Base-by-base conservation (phyloP, 202 grass and related monocot species). In the Dendrocalamus latiflorus region DNA sequence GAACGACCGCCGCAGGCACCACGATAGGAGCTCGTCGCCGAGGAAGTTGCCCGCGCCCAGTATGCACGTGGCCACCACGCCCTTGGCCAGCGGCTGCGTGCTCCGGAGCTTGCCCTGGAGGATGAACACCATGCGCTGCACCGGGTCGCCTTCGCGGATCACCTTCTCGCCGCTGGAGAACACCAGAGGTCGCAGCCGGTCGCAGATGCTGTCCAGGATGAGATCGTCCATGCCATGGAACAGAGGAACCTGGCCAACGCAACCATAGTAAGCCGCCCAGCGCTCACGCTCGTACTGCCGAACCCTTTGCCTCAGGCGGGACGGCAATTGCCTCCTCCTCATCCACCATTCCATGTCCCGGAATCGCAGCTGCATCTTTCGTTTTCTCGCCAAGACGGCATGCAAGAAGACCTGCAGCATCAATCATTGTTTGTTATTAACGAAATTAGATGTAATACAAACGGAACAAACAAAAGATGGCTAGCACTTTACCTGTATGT, bases 261-360 rank as follows among this genome's bases (percentile, higher is more conserved):
- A 13, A 60, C 4, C 56, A 26, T n/a, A 14, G 57, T n/a, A 28
- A 12, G 93, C 85, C 6, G 89, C 87, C 95, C 95, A 98, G 67
- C 89, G 87, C 36, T 98, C 89, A 0, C 89, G n/a, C n/a, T n/a
- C n/a, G n/a, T n/a, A n/a, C n/a, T n/a, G n/a, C n/a, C n/a, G n/a
- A n/a, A n/a, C n/a, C n/a, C n/a, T n/a, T n/a, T n/a, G n/a, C n/a
- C n/a, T n/a, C n/a, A n/a, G n/a, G n/a, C 92, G 85, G 17, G 91
- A 95, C 6, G 95, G 90, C 55, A 98, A 63, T 64, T 98, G 95
- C 83, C 95, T 85, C 83, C 95, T 79, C 38, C 90, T 85, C 95
- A 98, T 98, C 95, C 95, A 98, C 95, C 95, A 98, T 81, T 98
- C 95, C 92, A 98, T 90, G 68, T 98, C 95, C 20, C 95, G 87